phyloP scores from a whole-genome alignment of 2,329 filamentous ascomycete genomes.

The Alternaria sp. region DNA sequence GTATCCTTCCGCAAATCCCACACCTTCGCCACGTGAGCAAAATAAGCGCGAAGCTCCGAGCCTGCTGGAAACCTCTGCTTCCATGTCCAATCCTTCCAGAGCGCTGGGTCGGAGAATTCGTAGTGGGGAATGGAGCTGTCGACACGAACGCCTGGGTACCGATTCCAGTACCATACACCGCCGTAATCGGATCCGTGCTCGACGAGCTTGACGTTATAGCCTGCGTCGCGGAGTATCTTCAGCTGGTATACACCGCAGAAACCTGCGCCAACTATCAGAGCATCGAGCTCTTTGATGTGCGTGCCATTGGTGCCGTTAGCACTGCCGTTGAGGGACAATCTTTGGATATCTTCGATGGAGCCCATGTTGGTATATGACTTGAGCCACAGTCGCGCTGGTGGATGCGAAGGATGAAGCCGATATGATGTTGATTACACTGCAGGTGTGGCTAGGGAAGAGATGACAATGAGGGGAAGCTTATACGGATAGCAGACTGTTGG shows the following conservation, averaged over 20 bases:
- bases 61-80: conserved; percentile 28
- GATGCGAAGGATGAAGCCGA: not conserved
- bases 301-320: not conserved
- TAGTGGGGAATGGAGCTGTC: conserved; percentile 30
- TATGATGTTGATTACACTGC: not conserved
- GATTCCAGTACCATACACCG: conserved; percentile 38
- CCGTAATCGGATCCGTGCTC: conserved; percentile 27
- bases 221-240: conserved; percentile 30
- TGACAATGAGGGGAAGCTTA: not conserved
- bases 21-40: conserved; percentile 24
- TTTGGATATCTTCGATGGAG: conserved; percentile 4
- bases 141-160: conserved; percentile 39
- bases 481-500: not conserved
- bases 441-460: not conserved
- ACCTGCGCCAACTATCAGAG: conserved; percentile 35
- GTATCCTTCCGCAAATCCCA: conserved; percentile 31
- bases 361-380: not conserved
- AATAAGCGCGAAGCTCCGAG: conserved; percentile 28
- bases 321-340: not conserved
- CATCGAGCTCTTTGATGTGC: conserved; percentile 22
- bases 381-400: not conserved
- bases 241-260: conserved; percentile 39
- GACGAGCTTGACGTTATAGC: conserved; percentile 30
- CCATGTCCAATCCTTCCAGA: conserved; percentile 29
- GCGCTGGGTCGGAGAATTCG: conserved; percentile 26